Base-by-base conservation (phyloP, 208 protist genomes). In the Phytomonas francai region DNA sequence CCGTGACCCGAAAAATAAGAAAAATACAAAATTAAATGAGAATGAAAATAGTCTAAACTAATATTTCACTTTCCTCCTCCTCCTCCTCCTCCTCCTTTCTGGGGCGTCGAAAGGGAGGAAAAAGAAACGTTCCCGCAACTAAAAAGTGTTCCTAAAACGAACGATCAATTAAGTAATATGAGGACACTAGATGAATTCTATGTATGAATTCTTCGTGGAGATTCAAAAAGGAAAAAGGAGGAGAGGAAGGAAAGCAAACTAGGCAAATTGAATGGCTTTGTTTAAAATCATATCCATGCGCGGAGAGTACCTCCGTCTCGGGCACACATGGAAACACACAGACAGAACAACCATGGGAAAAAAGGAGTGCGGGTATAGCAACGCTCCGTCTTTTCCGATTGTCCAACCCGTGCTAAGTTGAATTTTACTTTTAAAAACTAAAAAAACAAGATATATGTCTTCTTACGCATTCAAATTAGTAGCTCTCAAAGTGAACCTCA, bases 371-470 rank as follows among this genome's bases (percentile, higher is more conserved):
- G 0, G 8, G 39, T 45, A 11, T 16, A 45, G 34, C 11, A 45
- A 45, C 39, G 8, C 39, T 16, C 19, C 39, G 39, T 45, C 2
- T 45, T 45, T 45, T 16, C 39, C 0, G 39, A 45, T 45, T 45
- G 39, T 45, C 11, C 19, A 45, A 45, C 9, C 1, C 11, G 39
- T 45, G 39, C 0, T 28, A n/a, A 6, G 29, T 36, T 39, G 36
- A 56, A 36, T 67, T 16, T 33, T 34, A 25, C 25, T 25, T 22
- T 54, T 25, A 59, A 76, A 68, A 61, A 42, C 75, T 45, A 54
- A 77, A 42, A 78, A 56, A 64, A 70, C 19, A 39, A 29, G 19
- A 45, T 29, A 34, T 14, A 63, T 58, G 22, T 6, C 59, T 63
- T 63, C 32, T 58, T 63, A 49, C 34, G 32, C 32, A 19, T 63